Conservation (phyloP, 768 basidiomycete genomes). For the Mycena amicta region DNA sequence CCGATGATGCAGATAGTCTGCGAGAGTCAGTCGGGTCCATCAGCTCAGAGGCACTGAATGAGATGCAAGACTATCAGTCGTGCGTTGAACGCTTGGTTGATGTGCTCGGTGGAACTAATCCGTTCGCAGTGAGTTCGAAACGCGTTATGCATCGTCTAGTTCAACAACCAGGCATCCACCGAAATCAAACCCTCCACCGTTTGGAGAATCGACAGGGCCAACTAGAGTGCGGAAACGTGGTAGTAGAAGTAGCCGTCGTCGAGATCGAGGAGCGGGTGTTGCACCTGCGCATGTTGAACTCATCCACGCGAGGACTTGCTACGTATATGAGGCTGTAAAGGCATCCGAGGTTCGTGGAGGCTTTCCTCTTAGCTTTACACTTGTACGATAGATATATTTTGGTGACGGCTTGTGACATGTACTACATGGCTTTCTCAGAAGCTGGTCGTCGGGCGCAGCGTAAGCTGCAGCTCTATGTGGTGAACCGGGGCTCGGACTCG, state of each 20-base stretch:
- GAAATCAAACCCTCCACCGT: too few relatives aligned
- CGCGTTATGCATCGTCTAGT: too few relatives aligned
- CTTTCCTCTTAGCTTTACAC: neutral
- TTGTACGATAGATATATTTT: conserved; percentile 1
- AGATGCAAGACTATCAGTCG: conserved; percentile 26
- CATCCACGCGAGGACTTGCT: conserved; percentile 30
- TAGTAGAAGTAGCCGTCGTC: conserved; percentile 16
- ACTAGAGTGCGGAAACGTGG: conserved; percentile 8
- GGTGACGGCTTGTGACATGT: too few relatives aligned
- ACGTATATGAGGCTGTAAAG: conserved; percentile 30
- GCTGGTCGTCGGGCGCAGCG: neutral
- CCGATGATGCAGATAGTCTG: conserved; percentile 12
- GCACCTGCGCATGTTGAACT: too few relatives aligned
- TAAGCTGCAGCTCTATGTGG: neutral
- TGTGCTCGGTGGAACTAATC: too few relatives aligned
- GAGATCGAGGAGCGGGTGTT: too few relatives aligned
- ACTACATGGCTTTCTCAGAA: neutral
- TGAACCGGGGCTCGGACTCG: neutral
- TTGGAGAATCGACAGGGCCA: too few relatives aligned
- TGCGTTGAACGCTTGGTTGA: too few relatives aligned
- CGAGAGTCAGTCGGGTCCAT: conserved; percentile 15
- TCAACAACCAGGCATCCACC: too few relatives aligned
- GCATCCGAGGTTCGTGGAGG: neutral
- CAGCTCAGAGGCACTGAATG: conserved; percentile 19
- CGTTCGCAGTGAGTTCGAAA: too few relatives aligned